Base-by-base conservation (phyloP, 2,329 filamentous ascomycete genomes). In the Phyllosticta citriasiana region DNA sequence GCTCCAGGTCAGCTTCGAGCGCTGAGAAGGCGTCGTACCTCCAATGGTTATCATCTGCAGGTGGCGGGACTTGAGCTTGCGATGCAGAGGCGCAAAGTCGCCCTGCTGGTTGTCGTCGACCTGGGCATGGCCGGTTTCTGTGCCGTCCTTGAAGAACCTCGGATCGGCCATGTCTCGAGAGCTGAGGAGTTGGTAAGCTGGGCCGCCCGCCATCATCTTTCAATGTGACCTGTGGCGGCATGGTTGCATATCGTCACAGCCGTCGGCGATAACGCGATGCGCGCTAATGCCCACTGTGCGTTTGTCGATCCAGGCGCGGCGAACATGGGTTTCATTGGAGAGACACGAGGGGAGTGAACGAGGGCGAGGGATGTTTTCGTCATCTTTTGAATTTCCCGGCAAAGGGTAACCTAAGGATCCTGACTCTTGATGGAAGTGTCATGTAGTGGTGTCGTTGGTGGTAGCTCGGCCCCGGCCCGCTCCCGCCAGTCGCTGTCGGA, bases 31-130 rank as follows among this genome's bases (percentile, higher is more conserved):
- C 19, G n/a, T 22, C 62, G 55, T 59, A 62, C 65, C 66, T 62
- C 66, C 66, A 60, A 67, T 66, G 35, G 66, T 65, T 51, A 67
- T 67, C 65, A 67, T 67, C 63, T 66, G 65, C 47, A 68, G 51
- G 59, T 68, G 65, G 35, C 66, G 57, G 14, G 62, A 63, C 63
- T 68, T 67, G 50, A 68, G 57, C 55, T 64, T 65, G 24, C 66
- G 62, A 61, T 66, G 63, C 54, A 68, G 59, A 2, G 65, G 65
- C 30, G 53, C 35, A 47, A 62, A 65, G 19, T 56, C 58, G 33
- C 24, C 58, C 25, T 53, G 40, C 40, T 47, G 40, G 40, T 47
- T 14, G 40, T 47, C 40, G 12, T 7, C 14, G 40, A 47, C 40
- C 40, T 47, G 40, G 40, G 40, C 40, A 47, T 47, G 16, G 16